Evolutionary conservation across 164 flowering plant genomes (phyloP).

Genomic region (Akebia trifoliata): DNA sequence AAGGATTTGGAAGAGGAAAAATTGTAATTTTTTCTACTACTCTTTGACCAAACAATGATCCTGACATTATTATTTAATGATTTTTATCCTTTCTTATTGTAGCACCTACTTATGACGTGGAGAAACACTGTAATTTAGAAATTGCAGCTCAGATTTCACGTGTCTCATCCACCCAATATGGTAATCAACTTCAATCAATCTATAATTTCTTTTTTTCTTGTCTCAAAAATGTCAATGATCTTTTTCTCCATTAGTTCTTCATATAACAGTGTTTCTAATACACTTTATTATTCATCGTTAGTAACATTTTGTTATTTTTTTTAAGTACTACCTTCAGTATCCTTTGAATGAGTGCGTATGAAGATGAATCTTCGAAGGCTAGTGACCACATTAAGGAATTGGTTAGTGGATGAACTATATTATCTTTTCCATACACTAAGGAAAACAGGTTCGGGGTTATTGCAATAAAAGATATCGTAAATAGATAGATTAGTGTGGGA

Average conservation of each 20-base stretch:
- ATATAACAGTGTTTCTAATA: too few species aligned
- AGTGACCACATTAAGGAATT: background rate
- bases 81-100: constrained; percentile 24
- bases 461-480: too few species aligned
- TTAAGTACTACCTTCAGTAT: too few species aligned
- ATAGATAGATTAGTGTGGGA: too few species aligned
- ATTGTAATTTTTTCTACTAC: constrained; percentile 41
- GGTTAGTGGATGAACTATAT: background rate
- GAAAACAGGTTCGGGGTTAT: too few species aligned
- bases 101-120: constrained; percentile 79
- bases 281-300: too few species aligned
- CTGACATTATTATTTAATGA: constrained; percentile 2
- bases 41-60: constrained; percentile 7
- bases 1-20: constrained; percentile 57
- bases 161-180: constrained; percentile 48
- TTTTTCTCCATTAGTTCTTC: background rate
- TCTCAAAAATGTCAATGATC: background rate
- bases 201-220: background rate
- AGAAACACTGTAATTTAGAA: constrained; percentile 92
- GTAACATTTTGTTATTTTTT: too few species aligned
- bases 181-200: constrained; percentile 35
- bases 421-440: background rate
- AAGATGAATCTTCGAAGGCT: background rate
- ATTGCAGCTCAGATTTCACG: constrained; percentile 83
- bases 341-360: too few species aligned